These are phyloP conservation scores for Globisporangium nodosum DNA, from an alignment of 352 stramenopile species.

Conservation along the genomic window DNA sequence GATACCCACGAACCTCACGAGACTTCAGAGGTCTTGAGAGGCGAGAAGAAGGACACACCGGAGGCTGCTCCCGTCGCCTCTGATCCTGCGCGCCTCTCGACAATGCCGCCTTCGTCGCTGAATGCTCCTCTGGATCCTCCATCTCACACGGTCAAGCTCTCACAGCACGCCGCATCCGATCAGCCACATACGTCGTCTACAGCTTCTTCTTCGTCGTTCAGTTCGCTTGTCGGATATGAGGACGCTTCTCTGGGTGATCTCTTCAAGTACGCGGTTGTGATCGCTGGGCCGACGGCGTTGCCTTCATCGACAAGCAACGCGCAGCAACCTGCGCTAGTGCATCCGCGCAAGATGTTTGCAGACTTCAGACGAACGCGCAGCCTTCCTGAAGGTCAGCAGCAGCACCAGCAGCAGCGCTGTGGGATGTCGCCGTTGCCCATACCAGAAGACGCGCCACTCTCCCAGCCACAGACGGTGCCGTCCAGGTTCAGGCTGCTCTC, in stretches of 20 bases:
- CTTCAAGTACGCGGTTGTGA: constrained; percentile 69
- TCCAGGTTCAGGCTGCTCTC: constrained; percentile 25
- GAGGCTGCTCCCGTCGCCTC: no score
- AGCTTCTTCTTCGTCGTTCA: constrained; percentile 9
- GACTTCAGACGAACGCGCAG: constrained; percentile 42
- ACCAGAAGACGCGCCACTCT: constrained; percentile 12
- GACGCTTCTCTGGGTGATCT: constrained; percentile 46
- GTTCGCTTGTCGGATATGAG: constrained; percentile 28
- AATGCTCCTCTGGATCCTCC: no score
- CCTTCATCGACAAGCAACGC: constrained; percentile 9
- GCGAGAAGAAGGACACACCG: no score
- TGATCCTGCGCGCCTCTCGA: no score
- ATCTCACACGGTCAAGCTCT: background rate
- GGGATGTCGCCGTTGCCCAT: constrained; percentile 3
- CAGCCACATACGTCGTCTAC: constrained; percentile 1
- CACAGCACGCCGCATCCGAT: no score
- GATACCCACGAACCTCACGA: no score
- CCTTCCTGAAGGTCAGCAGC: constrained; percentile 27
- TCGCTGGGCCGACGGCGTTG: constrained; percentile 37
- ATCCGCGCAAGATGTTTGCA: constrained; percentile 20
- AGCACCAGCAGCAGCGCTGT: constrained; percentile 2
- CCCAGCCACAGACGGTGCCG: constrained; percentile 6
- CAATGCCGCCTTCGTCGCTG: no score
- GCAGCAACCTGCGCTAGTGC: constrained; percentile 22
- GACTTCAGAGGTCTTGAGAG: no score